Percentiles rank a stretch among this genome's conserved stretches.
Evolutionary conservation across 148 eudicot genomes (phyloP).

Genomic region (Amaranthus palmeri): DNA sequence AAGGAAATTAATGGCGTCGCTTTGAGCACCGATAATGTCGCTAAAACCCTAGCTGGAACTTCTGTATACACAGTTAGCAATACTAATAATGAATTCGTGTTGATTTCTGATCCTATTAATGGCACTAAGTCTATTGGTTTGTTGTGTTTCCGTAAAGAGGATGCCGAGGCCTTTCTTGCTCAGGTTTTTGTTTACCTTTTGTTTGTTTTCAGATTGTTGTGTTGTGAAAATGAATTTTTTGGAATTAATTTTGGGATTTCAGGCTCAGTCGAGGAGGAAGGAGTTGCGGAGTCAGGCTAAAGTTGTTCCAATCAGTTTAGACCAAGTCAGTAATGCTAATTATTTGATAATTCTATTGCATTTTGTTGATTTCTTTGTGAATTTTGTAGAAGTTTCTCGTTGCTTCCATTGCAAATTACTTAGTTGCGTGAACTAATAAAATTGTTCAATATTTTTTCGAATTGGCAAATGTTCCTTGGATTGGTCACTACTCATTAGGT

Average conservation of each 20-base stretch:
- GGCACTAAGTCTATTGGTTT: constrained; percentile 69
- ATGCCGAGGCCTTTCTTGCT: constrained; percentile 88
- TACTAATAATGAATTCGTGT: constrained; percentile 79
- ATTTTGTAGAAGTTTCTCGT: too few species aligned
- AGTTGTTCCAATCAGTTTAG: constrained; percentile 88
- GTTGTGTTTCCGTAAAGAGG: constrained; percentile 86
- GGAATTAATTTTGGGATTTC: background rate
- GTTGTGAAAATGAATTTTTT: too few species aligned
- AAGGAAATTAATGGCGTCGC: constrained; percentile 32
- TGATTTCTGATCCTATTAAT: constrained; percentile 63
- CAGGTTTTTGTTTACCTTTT: constrained; percentile 43
- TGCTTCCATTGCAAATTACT: too few species aligned
- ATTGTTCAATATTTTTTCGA: too few species aligned
- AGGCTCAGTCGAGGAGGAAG: constrained; percentile 66
- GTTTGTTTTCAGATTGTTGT: too few species aligned
- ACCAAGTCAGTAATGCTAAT: constrained; percentile 53
- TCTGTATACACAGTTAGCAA: constrained; percentile 81
- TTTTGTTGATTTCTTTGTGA: background rate
- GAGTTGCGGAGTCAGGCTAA: constrained; percentile 67
- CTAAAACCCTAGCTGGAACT: constrained; percentile 70
- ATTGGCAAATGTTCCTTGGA: too few species aligned
- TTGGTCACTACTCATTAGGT: too few species aligned
- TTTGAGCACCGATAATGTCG: constrained; percentile 52
- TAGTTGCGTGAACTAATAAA: too few species aligned
- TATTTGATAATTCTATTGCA: background rate